Base-by-base conservation (phyloP, 1,139 yeast genomes). In the Hyphopichia fennica region DNA sequence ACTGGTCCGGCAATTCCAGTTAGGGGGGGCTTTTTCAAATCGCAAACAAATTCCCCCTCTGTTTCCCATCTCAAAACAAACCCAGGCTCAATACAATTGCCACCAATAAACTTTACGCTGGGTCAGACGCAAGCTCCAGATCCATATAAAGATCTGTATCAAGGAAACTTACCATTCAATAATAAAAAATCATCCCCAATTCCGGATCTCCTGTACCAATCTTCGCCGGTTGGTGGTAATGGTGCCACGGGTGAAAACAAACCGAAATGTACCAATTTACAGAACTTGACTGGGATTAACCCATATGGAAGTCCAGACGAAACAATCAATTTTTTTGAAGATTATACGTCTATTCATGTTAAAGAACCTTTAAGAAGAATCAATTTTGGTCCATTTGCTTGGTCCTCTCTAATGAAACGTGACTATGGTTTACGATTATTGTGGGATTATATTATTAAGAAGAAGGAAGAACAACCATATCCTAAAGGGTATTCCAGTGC, bases 341-440 rank as follows among this genome's bases (percentile, higher is more conserved):
- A 70, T 5, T 73, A 69, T 46, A 56, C 70, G 9, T 65, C 81
- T 0, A 58, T 76, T 27, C 66, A 69, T 45, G 54, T 64, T 7
- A 63, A 68, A 33, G 69, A 63, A 38, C 60, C 66, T 3, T 47
- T 47, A 32, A 55, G 74, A 35, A 55, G 74, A 40, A 58, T 70
- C 27, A 72, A 72, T 42, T 71, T 69, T 53, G 82, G 82, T 0
- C 81, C 81, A 0, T 66, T 76, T 41, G 57, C 79, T 0, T 75
- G 80, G 78, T 54, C 73, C 2, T 65, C 80, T 0, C 40, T 75
- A 18, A 61, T 79, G 60, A 69, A 70, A 44, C 71, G 71, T 43
- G 87, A 81, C 52, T 66, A 65, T 1, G 80, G 69, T 18, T 56
- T 77, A 30, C 57, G 62, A 15, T 38, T 61, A 16, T 52, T 69